A percentile compares a stretch with the other conserved stretches of the same genome.
These are phyloP conservation scores for Schizosaccharomyces japonicus DNA, from an alignment of 805 yeast genomes.

Conservation along the genomic window DNA sequence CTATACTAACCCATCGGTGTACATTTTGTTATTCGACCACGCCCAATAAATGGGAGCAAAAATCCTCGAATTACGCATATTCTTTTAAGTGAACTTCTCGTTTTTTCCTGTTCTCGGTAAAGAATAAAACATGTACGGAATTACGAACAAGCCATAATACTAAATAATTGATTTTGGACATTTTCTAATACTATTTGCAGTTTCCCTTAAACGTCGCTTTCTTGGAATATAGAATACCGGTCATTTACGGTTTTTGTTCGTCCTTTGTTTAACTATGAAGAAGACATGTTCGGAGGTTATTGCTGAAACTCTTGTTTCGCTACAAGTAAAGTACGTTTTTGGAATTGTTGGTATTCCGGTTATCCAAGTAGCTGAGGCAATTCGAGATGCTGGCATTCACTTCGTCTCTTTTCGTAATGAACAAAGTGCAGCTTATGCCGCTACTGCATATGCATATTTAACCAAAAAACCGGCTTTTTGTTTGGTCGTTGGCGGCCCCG, in stretches of 20 bases:
- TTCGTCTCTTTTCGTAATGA: conserved; percentile 46
- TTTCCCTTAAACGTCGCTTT: too few relatives aligned
- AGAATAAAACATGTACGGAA: too few relatives aligned
- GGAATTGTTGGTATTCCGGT: conserved; percentile 61
- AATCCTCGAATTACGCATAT: too few relatives aligned
- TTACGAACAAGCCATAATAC: too few relatives aligned
- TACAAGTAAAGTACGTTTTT: conserved; percentile 35
- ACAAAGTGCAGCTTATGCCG: conserved; percentile 56
- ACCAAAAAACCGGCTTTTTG: conserved; percentile 43
- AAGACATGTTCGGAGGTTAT: conserved; percentile 19
- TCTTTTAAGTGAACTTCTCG: too few relatives aligned
- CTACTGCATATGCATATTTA: conserved; percentile 43
- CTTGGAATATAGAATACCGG: too few relatives aligned
- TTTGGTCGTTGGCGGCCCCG: conserved; percentile 57
- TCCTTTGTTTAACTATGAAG: conserved; percentile 14
- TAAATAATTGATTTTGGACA: too few relatives aligned
- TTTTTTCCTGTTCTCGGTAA: too few relatives aligned
- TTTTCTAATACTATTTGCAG: too few relatives aligned
- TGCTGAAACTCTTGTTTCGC: conserved; percentile 23
- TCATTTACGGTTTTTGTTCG: neutral
- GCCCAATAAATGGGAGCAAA: too few relatives aligned
- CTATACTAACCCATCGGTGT: too few relatives aligned
- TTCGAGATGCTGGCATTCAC: conserved; percentile 20
- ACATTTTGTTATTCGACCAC: too few relatives aligned
- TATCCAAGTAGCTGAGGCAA: conserved; percentile 25